Evolutionary conservation across 116 monocot species (phyloP).

Genomic region (Phalaenopsis hybrid): DNA sequence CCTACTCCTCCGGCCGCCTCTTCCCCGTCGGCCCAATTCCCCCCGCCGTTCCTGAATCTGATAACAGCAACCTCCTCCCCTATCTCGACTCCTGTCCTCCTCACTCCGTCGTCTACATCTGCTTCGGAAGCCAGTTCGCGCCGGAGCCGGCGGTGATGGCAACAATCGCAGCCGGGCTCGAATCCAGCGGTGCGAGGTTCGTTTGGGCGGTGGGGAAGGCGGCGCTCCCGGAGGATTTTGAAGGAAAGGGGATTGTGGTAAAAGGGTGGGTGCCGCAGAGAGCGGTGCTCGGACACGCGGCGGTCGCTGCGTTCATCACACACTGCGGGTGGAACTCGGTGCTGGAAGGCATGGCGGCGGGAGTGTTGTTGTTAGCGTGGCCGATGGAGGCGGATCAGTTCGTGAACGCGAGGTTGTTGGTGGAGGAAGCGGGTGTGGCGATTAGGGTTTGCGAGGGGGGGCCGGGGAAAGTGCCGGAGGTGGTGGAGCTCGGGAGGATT

Average conservation of each 20-base stretch:
- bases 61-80: background rate
- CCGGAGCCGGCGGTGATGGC: background rate
- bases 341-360: conserved; percentile 16
- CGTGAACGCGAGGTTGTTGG: conserved; percentile 20
- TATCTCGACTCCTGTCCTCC: conserved; percentile 30
- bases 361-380: conserved; percentile 16
- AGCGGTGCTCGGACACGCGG: conserved; percentile 11
- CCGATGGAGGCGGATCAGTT: conserved; percentile 15
- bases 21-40: conserved; percentile 30
- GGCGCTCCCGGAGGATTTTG: conserved; percentile 3
- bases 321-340: conserved; percentile 24
- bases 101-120: conserved; percentile 32
- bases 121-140: conserved; percentile 36
- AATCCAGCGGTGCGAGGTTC: conserved; percentile 28
- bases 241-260: conserved; percentile 24
- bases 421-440: conserved; percentile 15
- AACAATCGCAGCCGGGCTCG: conserved; percentile 16
- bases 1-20: conserved; percentile 22
- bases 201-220: conserved; percentile 17
- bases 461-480: conserved; percentile 5
- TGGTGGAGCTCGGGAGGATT: conserved; percentile 9
- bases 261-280: conserved; percentile 33
- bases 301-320: conserved; percentile 33
- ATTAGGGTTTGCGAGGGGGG: conserved; percentile 10
- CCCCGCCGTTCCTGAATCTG: background rate